A percentile compares a stretch with the other conserved stretches of the same genome.
Conservation (phyloP, 75 land plant genomes). For the Pinus albicaulis region DNA sequence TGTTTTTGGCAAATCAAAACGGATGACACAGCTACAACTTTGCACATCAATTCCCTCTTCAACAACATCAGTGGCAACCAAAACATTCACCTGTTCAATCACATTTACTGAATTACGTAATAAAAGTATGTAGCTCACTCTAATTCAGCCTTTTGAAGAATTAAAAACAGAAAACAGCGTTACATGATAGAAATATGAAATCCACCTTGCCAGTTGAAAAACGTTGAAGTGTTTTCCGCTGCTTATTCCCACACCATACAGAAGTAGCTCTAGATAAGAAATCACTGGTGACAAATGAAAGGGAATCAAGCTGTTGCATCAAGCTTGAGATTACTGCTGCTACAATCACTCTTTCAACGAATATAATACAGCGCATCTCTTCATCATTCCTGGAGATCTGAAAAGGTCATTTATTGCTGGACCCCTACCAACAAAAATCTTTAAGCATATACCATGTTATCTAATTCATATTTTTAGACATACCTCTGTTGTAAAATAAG, state of each 20-base stretch:
- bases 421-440: neutral
- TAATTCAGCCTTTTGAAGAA: too few species aligned
- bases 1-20: slow-evolving; percentile 91
- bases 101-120: neutral
- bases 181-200: too few species aligned
- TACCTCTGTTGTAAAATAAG: slow-evolving; percentile 54
- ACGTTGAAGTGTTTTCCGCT: slow-evolving; percentile 26
- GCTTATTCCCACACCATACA: slow-evolving; percentile 23
- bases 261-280: slow-evolving; percentile 61
- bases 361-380: neutral
- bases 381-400: slow-evolving; percentile 25
- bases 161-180: too few species aligned
- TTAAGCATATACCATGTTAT: neutral
- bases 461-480: neutral
- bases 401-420: neutral
- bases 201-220: too few species aligned
- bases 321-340: slow-evolving; percentile 41
- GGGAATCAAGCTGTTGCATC: slow-evolving; percentile 33
- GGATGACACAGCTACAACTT: slow-evolving; percentile 78
- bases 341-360: slow-evolving; percentile 1
- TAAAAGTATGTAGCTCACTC: too few species aligned
- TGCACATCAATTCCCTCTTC: slow-evolving; percentile 93
- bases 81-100: slow-evolving; percentile 63
- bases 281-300: slow-evolving; percentile 56
- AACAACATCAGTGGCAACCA: slow-evolving; percentile 86